Percentiles rank a stretch among this genome's conserved stretches.
Conservation (phyloP, 1,284 basidiomycete genomes). For the Blastosporella zonata region DNA sequence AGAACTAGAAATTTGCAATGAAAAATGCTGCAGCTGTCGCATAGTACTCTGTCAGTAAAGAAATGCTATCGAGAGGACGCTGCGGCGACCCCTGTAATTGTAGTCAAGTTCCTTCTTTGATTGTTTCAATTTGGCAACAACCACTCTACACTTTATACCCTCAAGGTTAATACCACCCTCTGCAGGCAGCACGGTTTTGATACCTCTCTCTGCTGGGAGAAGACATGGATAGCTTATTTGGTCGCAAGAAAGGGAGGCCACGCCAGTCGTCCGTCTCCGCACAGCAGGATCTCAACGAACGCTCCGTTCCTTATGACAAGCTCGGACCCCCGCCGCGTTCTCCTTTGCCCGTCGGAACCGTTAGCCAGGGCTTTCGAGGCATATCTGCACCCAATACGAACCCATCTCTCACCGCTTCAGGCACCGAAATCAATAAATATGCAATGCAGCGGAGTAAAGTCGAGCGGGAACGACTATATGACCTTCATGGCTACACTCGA, state of each 20-base stretch:
- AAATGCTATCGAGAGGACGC: no score
- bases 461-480: constrained; percentile 53
- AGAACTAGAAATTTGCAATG: no score
- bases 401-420: constrained; percentile 64
- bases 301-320: constrained; percentile 72
- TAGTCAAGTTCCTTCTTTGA: no score
- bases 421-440: constrained; percentile 65
- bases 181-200: background rate
- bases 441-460: constrained; percentile 44
- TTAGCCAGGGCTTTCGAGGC: constrained; percentile 55
- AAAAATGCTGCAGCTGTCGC: no score
- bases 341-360: constrained; percentile 54
- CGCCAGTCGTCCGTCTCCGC: constrained; percentile 44
- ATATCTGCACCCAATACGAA: constrained; percentile 81
- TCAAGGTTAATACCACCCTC: background rate
- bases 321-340: constrained; percentile 55
- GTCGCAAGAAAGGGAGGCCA: constrained; percentile 41
- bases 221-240: constrained; percentile 22
- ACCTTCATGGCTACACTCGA: constrained; percentile 32
- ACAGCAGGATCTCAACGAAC: constrained; percentile 48
- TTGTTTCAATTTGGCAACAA: background rate
- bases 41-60: no score
- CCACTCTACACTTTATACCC: constrained; percentile 3
- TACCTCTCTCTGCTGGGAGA: constrained; percentile 2
- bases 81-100: no score